Conservation (phyloP, 441 rosid species). For the Biscutella auriculata region DNA sequence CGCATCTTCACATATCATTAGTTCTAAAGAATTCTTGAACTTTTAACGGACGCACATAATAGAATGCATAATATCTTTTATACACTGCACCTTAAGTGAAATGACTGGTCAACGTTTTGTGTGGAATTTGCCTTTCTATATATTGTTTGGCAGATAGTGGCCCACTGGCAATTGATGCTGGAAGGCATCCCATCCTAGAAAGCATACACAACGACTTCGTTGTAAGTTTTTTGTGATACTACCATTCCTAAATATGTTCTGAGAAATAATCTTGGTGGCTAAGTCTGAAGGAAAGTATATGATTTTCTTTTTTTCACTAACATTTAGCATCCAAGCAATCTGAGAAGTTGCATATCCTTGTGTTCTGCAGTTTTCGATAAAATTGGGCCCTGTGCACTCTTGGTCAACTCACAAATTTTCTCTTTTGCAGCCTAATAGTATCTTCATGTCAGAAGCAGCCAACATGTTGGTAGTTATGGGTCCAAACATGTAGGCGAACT, state of each 20-base stretch:
- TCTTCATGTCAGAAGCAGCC: constrained; percentile 89
- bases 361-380: neutral
- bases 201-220: constrained; percentile 77
- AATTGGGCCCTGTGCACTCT: neutral
- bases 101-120: neutral
- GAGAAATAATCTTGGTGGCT: constrained; percentile 1
- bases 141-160: constrained; percentile 48
- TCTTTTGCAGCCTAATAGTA: constrained; percentile 72
- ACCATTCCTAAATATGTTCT: constrained; percentile 3
- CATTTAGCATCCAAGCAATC: neutral
- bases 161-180: constrained; percentile 92
- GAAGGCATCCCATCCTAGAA: constrained; percentile 94
- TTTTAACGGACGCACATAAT: neutral
- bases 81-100: neutral
- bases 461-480: constrained; percentile 88
- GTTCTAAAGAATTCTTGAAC: neutral
- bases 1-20: neutral
- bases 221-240: constrained; percentile 32
- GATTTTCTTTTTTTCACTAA: neutral
- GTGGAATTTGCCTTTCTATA: neutral
- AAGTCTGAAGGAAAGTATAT: neutral
- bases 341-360: neutral
- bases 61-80: neutral
- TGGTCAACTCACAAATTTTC: neutral
- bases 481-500: constrained; percentile 78